Evolutionary conservation across 768 basidiomycete genomes (phyloP).

Genomic region (Hemileccinum impolitum): DNA sequence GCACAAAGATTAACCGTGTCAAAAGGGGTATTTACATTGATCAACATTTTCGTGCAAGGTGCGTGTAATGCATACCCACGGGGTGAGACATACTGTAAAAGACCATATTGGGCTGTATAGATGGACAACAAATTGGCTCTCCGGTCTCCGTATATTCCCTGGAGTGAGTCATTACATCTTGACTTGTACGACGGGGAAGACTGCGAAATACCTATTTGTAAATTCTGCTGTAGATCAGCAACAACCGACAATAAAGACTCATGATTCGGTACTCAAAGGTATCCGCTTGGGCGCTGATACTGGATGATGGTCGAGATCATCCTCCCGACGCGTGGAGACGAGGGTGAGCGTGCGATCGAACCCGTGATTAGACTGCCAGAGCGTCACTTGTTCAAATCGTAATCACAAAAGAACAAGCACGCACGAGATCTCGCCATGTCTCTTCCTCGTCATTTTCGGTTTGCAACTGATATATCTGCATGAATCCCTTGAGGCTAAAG

Average conservation of each 20-base stretch:
- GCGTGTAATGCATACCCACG: constrained; percentile 3
- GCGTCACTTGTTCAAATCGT: constrained; percentile 10
- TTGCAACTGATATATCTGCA: constrained; percentile 83
- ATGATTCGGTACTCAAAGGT: constrained; percentile 14
- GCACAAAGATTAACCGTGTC: neutral
- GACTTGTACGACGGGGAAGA: constrained; percentile 1
- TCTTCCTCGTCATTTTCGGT: constrained; percentile 82
- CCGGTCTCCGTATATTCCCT: constrained; percentile 5
- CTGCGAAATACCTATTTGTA: constrained; percentile 7
- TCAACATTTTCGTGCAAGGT: constrained; percentile 1
- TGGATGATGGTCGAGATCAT: constrained; percentile 32
- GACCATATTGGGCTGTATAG: constrained; percentile 9
- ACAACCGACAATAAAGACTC: neutral
- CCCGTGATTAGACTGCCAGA: constrained; percentile 62
- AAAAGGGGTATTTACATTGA: constrained; percentile 7
- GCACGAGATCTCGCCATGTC: constrained; percentile 78
- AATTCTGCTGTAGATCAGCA: constrained; percentile 18
- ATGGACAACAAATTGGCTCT: constrained; percentile 4
- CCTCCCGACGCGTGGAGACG: constrained; percentile 53
- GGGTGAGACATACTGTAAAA: constrained; percentile 4
- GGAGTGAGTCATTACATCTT: constrained; percentile 14
- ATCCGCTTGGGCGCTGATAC: constrained; percentile 12
- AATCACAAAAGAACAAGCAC: constrained; percentile 21
- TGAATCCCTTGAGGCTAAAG: constrained; percentile 69
- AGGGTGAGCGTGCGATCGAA: constrained; percentile 66